Conservation (phyloP, 75 land plant species). For the Adiantum capillusveneris region DNA sequence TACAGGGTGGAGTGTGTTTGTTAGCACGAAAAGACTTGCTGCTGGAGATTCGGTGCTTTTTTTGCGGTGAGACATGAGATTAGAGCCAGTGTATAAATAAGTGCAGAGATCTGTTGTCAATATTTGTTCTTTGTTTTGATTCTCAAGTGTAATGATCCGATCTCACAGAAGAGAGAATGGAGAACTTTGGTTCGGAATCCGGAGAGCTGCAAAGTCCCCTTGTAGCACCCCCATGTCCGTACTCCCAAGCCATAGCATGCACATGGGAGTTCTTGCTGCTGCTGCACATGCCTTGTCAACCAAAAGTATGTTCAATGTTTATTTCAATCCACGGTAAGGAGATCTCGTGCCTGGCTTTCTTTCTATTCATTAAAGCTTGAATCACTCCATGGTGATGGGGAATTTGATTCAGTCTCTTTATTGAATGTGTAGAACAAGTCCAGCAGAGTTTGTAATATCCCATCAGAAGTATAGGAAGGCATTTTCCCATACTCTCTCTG, state of each 20-base stretch:
- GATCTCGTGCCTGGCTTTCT: too few relatives aligned
- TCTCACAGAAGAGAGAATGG: conserved; percentile 59
- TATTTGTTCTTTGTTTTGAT: too few relatives aligned
- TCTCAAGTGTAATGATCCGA: too few relatives aligned
- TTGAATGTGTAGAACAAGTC: conserved; percentile 56
- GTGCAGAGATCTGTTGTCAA: too few relatives aligned
- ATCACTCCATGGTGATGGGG: too few relatives aligned
- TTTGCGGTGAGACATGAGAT: conserved; percentile 44
- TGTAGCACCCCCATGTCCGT: conserved; percentile 12
- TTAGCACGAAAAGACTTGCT: conserved; percentile 76
- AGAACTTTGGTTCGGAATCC: conserved; percentile 61
- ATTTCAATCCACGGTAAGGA: conserved; percentile 76
- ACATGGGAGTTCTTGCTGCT: conserved; percentile 42
- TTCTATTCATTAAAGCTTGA: too few relatives aligned
- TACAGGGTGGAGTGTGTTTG: conserved; percentile 99
- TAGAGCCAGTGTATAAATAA: too few relatives aligned
- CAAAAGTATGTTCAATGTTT: conserved; percentile 48
- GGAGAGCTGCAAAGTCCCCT: conserved; percentile 53
- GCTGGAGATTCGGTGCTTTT: conserved; percentile 98
- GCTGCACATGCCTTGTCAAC: conserved; percentile 57
- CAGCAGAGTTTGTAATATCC: conserved; percentile 79
- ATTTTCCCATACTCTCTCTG: conserved; percentile 25
- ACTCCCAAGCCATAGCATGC: conserved; percentile 31
- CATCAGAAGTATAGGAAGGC: conserved; percentile 58
- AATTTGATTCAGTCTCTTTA: too few relatives aligned